Conservation (phyloP, 257 asterid genomes). For the Henckelia pumila region DNA sequence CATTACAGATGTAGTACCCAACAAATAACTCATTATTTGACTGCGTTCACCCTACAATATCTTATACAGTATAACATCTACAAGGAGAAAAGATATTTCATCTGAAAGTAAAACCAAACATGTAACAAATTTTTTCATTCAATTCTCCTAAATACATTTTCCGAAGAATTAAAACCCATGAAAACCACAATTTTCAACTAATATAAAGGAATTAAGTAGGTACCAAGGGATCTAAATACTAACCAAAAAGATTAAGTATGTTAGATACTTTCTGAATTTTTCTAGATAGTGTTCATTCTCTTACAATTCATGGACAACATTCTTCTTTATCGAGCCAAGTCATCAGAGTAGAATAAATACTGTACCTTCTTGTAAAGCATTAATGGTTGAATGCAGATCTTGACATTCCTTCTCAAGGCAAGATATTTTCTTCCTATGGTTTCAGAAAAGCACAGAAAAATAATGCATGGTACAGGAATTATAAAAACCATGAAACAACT, state of each 20-base stretch:
- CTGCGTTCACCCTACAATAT: too few species aligned
- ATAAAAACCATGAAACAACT: neutral
- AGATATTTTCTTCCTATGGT: slow-evolving; percentile 69
- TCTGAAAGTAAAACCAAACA: too few species aligned
- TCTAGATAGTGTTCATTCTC: slow-evolving; percentile 1
- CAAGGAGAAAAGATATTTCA: too few species aligned
- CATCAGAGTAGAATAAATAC: neutral
- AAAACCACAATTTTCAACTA: slow-evolving; percentile 11
- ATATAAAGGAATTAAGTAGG: neutral
- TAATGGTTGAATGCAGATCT: slow-evolving; percentile 81
- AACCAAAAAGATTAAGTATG: neutral
- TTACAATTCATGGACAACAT: slow-evolving; percentile 4
- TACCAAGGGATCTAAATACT: neutral
- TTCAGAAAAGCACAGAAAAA: slow-evolving; percentile 37
- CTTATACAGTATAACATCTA: too few species aligned
- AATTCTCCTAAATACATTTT: too few species aligned
- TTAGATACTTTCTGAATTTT: neutral
- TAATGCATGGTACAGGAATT: too few species aligned
- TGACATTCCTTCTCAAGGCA: slow-evolving; percentile 87
- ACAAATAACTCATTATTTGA: too few species aligned
- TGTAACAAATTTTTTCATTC: too few species aligned
- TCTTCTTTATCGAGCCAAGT: neutral
- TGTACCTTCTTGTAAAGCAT: slow-evolving; percentile 91
- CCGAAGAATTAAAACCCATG: too few species aligned
- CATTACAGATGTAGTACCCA: too few species aligned